phyloP scores from a whole-genome alignment of 345 rosid genomes.

The Schrenkiella parvula region DNA sequence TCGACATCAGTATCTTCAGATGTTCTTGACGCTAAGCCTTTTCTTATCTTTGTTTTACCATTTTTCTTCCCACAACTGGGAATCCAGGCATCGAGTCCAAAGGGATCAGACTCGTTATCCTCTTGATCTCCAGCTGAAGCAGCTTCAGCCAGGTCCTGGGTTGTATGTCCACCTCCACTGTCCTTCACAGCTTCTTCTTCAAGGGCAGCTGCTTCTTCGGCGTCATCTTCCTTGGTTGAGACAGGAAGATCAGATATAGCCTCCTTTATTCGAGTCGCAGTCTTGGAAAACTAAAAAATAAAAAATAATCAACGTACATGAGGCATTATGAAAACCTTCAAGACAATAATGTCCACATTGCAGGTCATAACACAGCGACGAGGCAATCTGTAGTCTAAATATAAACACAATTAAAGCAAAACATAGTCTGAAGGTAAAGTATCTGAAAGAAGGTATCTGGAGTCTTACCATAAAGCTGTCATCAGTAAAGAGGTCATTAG shows the following conservation, averaged over 20 bases:
- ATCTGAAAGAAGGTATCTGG: background rate
- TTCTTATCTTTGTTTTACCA: constrained; percentile 53
- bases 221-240: constrained; percentile 69
- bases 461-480: constrained; percentile 90
- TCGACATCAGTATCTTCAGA: constrained; percentile 48
- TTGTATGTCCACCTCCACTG: constrained; percentile 31
- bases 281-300: constrained; percentile 64
- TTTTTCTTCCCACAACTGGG: constrained; percentile 54
- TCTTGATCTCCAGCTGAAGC: constrained; percentile 36
- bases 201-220: constrained; percentile 71
- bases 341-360: constrained; percentile 2
- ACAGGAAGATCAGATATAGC: constrained; percentile 62
- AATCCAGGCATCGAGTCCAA: constrained; percentile 82
- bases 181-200: constrained; percentile 39
- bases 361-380: background rate
- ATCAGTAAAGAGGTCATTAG: constrained; percentile 88
- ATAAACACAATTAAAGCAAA: background rate
- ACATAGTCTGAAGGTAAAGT: background rate
- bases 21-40: constrained; percentile 36
- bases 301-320: background rate
- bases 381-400: background rate
- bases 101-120: constrained; percentile 73
- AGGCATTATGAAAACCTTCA: constrained; percentile 1
- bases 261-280: constrained; percentile 64
- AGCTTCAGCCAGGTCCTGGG: constrained; percentile 31